Evolutionary conservation across 2,329 filamentous ascomycete genomes (phyloP).

Genomic region (Aspergillus bombycis): DNA sequence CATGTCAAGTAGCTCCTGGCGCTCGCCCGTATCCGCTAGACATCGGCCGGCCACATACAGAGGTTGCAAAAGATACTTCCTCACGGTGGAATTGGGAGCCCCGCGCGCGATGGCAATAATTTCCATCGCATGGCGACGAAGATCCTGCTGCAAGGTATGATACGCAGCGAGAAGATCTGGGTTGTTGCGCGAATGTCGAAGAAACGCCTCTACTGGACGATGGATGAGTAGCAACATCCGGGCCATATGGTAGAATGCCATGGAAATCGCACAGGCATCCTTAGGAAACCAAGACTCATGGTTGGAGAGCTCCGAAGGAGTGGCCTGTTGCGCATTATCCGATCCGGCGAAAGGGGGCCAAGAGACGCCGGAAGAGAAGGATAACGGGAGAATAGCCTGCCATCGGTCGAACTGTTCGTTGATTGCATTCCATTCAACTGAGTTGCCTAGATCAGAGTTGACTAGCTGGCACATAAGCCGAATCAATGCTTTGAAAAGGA

Average conservation of each 20-base stretch:
- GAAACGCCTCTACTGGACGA: conserved; percentile 5
- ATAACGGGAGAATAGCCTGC: not conserved
- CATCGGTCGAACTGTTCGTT: not conserved
- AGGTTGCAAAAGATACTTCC: conserved; percentile 22
- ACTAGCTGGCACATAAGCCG: not conserved
- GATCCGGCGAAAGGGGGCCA: not conserved
- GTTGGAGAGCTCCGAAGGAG: not conserved
- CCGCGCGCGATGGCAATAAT: conserved; percentile 12
- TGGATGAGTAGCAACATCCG: conserved; percentile 19
- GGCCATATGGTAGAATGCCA: conserved; percentile 25
- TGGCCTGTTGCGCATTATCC: not conserved
- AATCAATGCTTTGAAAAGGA: not conserved
- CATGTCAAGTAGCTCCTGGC: not conserved
- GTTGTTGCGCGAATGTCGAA: not conserved
- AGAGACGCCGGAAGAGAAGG: not conserved
- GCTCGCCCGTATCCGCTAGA: not conserved
- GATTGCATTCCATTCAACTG: not conserved
- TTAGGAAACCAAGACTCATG: conserved; percentile 20
- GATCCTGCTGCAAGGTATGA: not conserved
- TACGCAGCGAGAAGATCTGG: not conserved
- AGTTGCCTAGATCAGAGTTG: not conserved
- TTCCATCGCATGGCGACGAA: not conserved
- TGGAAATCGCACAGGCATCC: conserved; percentile 19
- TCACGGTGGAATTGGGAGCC: conserved; percentile 13
- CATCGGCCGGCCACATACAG: conserved; percentile 22